Base-by-base conservation (phyloP, 2,329 filamentous ascomycete genomes). In the Xylaria sp. region DNA sequence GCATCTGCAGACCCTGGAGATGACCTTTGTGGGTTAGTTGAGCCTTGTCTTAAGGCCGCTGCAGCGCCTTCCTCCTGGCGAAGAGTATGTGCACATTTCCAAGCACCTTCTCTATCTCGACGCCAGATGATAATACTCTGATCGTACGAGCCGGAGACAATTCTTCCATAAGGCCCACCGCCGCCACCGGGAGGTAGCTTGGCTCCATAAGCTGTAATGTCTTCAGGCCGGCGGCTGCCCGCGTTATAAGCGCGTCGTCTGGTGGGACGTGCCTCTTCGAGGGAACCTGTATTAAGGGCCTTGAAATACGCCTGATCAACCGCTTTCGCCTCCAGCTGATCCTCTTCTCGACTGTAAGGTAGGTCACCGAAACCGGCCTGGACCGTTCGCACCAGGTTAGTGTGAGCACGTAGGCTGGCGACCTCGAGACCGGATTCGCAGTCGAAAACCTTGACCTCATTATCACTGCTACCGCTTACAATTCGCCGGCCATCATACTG, bases 81-180 rank as follows among this genome's bases (percentile, higher is more conserved):
- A 9, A 96, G 82, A 46, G 87, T 86, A 67, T 94, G 91, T 35
- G 88, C 87, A 57, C 89, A 87, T 68, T 89, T 89, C 94, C 95
- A 98, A 25, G 91, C 86, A 2, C 94, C 94, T 68, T 95, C 89
- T 67, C 88, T 86, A 67, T 96, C 91, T 64, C 92, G 89, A 69
- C 91, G 90, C 95, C 95, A 99, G 60, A 99, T 92, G 68, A 97
- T 94, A 69, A 99, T 92, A 11, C 89, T 94, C 78, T 97, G 92
- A 70, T 99, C 95, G 70, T 99, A 99, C 0, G 93, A 97, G 2
- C 95, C 95, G 6, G 94, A 97, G 3, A 99, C 92, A 62, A 99
- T 99, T n/a, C 94, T 89, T 9, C 91, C 92, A 81, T 94, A 97
- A 68, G 85, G 89, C 71, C 92, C 92, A 25, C 94, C 93, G 40